Base-by-base conservation (phyloP, 345 rosid genomes). In the Lepidium africanum region DNA sequence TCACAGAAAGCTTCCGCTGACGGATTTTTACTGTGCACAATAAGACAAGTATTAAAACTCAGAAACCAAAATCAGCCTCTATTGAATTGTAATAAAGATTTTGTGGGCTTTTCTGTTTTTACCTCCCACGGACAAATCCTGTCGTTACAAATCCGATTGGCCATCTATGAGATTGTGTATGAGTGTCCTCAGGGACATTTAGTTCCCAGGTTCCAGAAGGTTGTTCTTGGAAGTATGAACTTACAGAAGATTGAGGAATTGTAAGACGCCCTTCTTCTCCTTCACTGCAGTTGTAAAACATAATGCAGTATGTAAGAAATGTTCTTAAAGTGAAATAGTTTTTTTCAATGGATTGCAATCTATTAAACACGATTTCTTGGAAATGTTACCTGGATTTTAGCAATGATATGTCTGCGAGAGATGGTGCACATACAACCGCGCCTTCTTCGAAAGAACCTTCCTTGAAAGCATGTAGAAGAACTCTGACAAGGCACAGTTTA, bases 71-170 rank as follows among this genome's bases (percentile, higher is more conserved):
- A 12, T 15, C 47, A n/a, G 41, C 16, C 25, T 8, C 12, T 63
- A 17, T 5, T 63, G 35, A 45, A 21, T 4, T 55, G 25, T 9
- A 56, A 57, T 56, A 37, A 67, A 51, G 35, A 51, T 21, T 39
- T 50, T 21, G 46, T 14, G 53, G 10, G 19, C n/a, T 40, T 69
- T 42, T n/a, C 1, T 12, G 9, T 25, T 71, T 85, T 74, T 64
- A 93, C 96, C 94, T 90, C 55, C 98, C 97, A 58, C 80, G 71
- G 45, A 88, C 85, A 74, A 85, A 86, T 54, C 98, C 98, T 32
- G 94, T 81, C 11, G 96, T 87, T 17, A 88, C 83, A 65, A 93
- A 90, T 63, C 98, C 98, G 13, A 93, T 77, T 21, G 96, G 92
- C 85, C 83, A 85, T 57, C 91, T 71, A 63, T 77, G 81, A 63